Evolutionary conservation across 2,329 filamentous ascomycete genomes (phyloP).

Genomic region (Coniochaeta sp.): DNA sequence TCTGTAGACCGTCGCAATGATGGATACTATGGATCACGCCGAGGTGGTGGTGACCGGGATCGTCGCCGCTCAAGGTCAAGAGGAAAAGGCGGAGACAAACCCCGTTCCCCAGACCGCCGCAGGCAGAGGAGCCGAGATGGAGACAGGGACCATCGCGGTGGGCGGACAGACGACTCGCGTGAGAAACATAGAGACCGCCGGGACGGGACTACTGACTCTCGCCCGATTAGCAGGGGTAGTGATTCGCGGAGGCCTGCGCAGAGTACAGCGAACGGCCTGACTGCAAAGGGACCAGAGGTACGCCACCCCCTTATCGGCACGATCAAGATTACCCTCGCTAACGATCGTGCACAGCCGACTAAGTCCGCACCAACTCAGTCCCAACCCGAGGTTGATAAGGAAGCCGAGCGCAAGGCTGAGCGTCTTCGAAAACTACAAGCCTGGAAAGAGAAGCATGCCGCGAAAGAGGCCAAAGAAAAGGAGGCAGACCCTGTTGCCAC

Average conservation of each 20-base stretch:
- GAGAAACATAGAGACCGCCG: slow-evolving; percentile 57
- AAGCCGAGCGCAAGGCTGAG: slow-evolving; percentile 75
- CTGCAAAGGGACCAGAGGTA: slow-evolving; percentile 50
- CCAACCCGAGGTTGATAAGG: slow-evolving; percentile 66
- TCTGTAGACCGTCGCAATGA: slow-evolving; percentile 63
- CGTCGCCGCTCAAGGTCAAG: slow-evolving; percentile 55
- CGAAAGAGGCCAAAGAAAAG: slow-evolving; percentile 65
- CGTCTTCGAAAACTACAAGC: slow-evolving; percentile 75
- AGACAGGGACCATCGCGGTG: slow-evolving; percentile 51
- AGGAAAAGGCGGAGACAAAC: slow-evolving; percentile 50
- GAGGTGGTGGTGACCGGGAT: slow-evolving; percentile 43
- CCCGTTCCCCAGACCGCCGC: slow-evolving; percentile 50
- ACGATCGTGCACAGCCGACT: slow-evolving; percentile 35
- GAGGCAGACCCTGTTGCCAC: slow-evolving; percentile 59
- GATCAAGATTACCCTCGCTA: slow-evolving; percentile 9
- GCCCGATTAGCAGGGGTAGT: slow-evolving; percentile 58
- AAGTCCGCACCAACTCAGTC: slow-evolving; percentile 43
- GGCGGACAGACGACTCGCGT: slow-evolving; percentile 66
- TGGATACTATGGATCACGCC: slow-evolving; percentile 50
- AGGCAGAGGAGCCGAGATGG: slow-evolving; percentile 58
- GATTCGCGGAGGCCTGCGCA: slow-evolving; percentile 43
- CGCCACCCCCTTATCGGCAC: slow-evolving; percentile 19
- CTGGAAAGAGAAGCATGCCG: slow-evolving; percentile 87
- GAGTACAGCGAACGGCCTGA: slow-evolving; percentile 39
- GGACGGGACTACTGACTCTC: slow-evolving; percentile 67